Conservation (phyloP, 805 yeast genomes). For the Starmerella tilneyi region DNA sequence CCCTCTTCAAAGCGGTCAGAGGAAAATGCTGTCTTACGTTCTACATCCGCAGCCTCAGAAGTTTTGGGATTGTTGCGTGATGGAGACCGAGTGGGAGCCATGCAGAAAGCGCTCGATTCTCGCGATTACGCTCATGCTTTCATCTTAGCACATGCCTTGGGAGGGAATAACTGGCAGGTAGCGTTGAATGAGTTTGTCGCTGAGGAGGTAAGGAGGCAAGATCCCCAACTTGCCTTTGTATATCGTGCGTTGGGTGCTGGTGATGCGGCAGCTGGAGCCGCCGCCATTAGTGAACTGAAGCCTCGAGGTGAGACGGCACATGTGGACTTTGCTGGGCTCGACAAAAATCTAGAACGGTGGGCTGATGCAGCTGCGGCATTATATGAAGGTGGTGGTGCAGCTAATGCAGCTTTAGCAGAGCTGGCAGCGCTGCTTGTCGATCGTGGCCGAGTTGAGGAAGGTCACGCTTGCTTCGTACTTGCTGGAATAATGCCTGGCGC, state of each 20-base stretch:
- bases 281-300: constrained; percentile 42
- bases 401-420: constrained; percentile 27
- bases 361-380: constrained; percentile 26
- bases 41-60: constrained; percentile 21
- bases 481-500: constrained; percentile 29
- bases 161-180: constrained; percentile 49
- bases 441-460: constrained; percentile 35
- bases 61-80: constrained; percentile 38
- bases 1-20: not conserved
- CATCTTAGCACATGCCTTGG: constrained; percentile 54
- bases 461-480: constrained; percentile 33
- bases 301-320: constrained; percentile 27
- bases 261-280: constrained; percentile 35
- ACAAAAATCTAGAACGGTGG: constrained; percentile 28
- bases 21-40: too few species aligned
- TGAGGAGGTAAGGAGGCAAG: constrained; percentile 37
- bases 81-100: constrained; percentile 61
- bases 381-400: constrained; percentile 21
- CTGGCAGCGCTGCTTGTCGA: constrained; percentile 34
- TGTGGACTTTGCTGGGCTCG: constrained; percentile 13
- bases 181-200: constrained; percentile 50
- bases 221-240: constrained; percentile 40
- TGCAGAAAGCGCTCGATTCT: constrained; percentile 48
- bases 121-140: constrained; percentile 73
- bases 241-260: constrained; percentile 55